These are phyloP conservation scores for Arctium minus DNA, from an alignment of 129 eudicot species.

Conservation along the genomic window DNA sequence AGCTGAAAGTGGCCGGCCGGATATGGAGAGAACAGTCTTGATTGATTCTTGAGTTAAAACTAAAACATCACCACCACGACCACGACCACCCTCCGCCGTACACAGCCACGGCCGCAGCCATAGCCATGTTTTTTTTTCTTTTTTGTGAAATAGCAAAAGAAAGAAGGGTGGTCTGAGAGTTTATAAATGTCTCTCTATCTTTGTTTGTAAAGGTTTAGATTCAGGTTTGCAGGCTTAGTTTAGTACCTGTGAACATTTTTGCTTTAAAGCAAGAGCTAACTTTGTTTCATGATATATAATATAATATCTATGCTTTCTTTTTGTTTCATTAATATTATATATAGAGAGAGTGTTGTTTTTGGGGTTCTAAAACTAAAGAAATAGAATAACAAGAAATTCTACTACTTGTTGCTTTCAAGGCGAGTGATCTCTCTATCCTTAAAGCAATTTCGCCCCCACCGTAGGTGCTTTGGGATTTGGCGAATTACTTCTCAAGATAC, in stretches of 20 bases:
- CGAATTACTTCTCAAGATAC: too few relatives aligned
- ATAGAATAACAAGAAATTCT: too few relatives aligned
- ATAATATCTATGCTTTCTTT: background rate
- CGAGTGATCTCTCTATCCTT: too few relatives aligned
- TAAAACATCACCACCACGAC: background rate
- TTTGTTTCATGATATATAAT: conserved; percentile 24
- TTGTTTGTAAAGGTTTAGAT: conserved; percentile 25
- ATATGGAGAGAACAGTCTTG: conserved; percentile 57
- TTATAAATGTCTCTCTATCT: conserved; percentile 9
- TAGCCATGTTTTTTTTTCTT: background rate
- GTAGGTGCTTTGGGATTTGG: too few relatives aligned
- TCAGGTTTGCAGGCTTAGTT: conserved; percentile 3
- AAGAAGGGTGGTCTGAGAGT: conserved; percentile 24
- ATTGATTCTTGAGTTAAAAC: background rate
- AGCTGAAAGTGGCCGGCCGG: conserved; percentile 64
- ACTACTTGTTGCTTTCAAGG: too few relatives aligned
- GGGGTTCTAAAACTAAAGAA: too few relatives aligned
- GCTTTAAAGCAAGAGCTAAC: conserved; percentile 16
- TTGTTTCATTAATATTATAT: background rate
- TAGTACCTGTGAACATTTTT: conserved; percentile 12
- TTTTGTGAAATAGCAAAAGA: conserved; percentile 31
- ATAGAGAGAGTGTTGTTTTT: too few relatives aligned
- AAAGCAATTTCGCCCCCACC: too few relatives aligned
- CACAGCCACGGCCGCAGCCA: conserved; percentile 5
- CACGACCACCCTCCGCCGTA: background rate